phyloP scores from a whole-genome alignment of 2,329 filamentous ascomycete genomes.

The Juglanconis juglandina region DNA sequence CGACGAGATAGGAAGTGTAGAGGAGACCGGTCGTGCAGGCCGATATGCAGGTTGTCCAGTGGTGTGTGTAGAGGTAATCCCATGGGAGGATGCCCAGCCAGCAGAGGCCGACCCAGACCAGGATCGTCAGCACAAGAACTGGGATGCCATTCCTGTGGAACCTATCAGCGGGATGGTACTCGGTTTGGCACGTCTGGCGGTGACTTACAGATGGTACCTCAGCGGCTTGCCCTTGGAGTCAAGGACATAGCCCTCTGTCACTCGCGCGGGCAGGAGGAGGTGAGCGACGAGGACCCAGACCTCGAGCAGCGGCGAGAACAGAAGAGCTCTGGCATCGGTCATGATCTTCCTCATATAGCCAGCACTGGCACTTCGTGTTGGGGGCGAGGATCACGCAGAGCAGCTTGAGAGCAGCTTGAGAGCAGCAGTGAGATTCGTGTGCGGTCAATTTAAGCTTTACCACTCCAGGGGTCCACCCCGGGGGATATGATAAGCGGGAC shows the following conservation, averaged over 20 bases:
- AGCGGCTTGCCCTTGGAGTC: constrained; percentile 12
- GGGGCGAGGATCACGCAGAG: no score
- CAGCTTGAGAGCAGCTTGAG: no score
- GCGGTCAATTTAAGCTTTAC: no score
- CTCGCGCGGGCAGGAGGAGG: constrained; percentile 4
- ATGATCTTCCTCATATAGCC: neutral
- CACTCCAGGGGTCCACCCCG: no score
- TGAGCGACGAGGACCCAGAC: constrained; percentile 11
- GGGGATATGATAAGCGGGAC: no score
- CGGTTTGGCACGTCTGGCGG: neutral
- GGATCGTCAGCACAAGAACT: neutral
- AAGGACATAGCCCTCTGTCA: constrained; percentile 12
- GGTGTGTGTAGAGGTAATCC: constrained; percentile 7
- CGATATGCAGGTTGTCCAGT: neutral
- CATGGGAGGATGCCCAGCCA: constrained; percentile 1
- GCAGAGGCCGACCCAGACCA: constrained; percentile 9
- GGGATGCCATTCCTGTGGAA: constrained; percentile 5
- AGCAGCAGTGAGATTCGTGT: no score
- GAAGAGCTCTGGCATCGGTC: neutral
- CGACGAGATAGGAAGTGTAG: constrained; percentile 1
- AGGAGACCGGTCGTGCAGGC: constrained; percentile 1
- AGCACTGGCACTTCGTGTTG: no score
- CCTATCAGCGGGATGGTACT: neutral
- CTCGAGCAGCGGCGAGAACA: constrained; percentile 12
- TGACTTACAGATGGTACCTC: constrained; percentile 10